These are phyloP conservation scores for Pseudocercospora cruenta DNA, from an alignment of 2,329 filamentous ascomycete genomes.

Conservation along the genomic window DNA sequence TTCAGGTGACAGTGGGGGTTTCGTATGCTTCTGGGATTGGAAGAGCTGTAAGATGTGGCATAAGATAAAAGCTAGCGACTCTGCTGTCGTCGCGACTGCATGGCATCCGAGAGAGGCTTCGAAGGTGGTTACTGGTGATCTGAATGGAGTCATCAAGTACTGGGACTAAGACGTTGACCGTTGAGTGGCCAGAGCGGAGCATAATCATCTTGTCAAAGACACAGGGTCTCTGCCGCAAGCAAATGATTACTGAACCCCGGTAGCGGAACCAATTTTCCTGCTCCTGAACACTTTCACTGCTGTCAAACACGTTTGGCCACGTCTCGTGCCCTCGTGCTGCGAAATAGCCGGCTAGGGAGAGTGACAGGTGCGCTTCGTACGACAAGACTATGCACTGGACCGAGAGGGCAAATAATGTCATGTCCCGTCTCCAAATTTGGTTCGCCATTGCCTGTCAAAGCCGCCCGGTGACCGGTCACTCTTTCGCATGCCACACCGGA, in stretches of 20 bases:
- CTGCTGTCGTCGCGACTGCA: slow-evolving; percentile 80
- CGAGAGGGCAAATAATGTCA: neutral
- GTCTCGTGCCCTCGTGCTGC: neutral
- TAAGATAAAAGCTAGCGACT: slow-evolving; percentile 84
- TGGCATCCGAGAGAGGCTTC: slow-evolving; percentile 99
- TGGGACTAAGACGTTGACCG: slow-evolving; percentile 71
- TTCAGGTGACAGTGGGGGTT: slow-evolving; percentile 85
- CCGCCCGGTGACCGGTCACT: neutral
- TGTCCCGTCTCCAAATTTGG: neutral
- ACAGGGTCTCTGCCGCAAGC: neutral
- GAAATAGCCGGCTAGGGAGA: neutral
- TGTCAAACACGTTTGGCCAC: neutral
- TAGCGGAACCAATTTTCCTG: neutral
- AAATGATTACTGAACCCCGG: neutral
- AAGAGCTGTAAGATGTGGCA: slow-evolving; percentile 99
- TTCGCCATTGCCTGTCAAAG: neutral
- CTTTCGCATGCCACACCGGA: neutral
- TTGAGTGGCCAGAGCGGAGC: neutral
- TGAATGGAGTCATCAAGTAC: slow-evolving; percentile 86
- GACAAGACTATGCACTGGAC: neutral
- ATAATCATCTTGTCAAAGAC: neutral
- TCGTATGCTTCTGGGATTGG: slow-evolving; percentile 97
- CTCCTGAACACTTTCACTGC: neutral
- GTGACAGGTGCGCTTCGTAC: neutral
- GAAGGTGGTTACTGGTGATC: slow-evolving; percentile 86